Percentiles rank a stretch among this genome's conserved stretches.
Evolutionary conservation across 31 red algal species (phyloP).

Genomic region (Porphyra umbilicalis): DNA sequence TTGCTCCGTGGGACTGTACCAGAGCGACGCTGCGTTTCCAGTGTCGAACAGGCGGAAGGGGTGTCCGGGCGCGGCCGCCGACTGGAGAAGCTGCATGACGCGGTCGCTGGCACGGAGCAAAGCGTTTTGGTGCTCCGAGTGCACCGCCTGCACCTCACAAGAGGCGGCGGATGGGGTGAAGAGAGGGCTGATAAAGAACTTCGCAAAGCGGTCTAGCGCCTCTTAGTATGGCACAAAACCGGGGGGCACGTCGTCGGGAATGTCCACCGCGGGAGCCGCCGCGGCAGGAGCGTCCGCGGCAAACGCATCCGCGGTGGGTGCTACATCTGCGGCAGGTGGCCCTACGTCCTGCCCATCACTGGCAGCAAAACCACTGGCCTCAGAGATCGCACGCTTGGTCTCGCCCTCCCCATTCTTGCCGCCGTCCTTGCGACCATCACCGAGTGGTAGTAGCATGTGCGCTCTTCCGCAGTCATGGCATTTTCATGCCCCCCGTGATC

Average conservation of each 20-base stretch:
- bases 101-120: conserved; percentile 54
- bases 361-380: too few species aligned
- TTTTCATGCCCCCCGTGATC: conserved; percentile 10
- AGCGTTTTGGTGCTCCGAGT: conserved; percentile 91
- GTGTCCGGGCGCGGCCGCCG: conserved; percentile 53
- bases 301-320: too few species aligned
- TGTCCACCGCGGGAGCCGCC: too few species aligned
- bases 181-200: conserved; percentile 88
- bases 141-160: conserved; percentile 84
- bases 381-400: too few species aligned
- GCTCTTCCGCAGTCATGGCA: conserved; percentile 11
- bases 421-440: too few species aligned
- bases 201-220: conserved; percentile 87
- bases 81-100: conserved; percentile 43
- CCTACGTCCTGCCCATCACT: too few species aligned
- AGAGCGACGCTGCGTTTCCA: conserved; percentile 59
- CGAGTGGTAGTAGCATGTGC: conserved; percentile 8
- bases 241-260: too few species aligned
- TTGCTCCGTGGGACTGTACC: conserved; percentile 18
- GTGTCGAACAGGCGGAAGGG: conserved; percentile 70
- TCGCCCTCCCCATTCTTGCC: too few species aligned
- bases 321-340: too few species aligned
- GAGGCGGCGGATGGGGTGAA: conserved; percentile 68
- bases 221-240: conserved; percentile 50
- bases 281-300: too few species aligned